Evolutionary conservation across 495 filamentous ascomycete species (phyloP).

Genomic region (Penicillium goetzii): DNA sequence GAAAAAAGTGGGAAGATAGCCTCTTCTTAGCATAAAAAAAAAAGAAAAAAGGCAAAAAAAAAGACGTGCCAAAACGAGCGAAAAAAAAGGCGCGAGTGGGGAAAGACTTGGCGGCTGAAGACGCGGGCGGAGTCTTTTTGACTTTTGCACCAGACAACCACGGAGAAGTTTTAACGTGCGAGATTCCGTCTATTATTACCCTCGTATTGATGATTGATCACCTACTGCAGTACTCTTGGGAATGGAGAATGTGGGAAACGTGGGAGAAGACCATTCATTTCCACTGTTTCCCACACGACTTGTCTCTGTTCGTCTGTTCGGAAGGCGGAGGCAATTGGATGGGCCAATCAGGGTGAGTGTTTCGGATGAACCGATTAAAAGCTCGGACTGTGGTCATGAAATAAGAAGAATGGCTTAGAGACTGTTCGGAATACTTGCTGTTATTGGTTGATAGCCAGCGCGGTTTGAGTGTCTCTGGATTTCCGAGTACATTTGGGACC

Average conservation of each 20-base stretch:
- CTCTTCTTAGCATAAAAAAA: conserved; percentile 1
- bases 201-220: background rate
- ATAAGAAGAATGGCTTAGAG: background rate
- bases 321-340: background rate
- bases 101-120: conserved; percentile 5
- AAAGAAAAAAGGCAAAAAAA: background rate
- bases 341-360: background rate
- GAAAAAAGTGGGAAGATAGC: conserved; percentile 6
- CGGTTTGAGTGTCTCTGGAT: background rate
- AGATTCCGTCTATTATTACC: background rate
- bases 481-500: background rate
- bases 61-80: conserved; percentile 9
- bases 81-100: conserved; percentile 12
- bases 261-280: background rate
- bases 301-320: background rate
- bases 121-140: background rate
- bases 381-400: too few relatives aligned
- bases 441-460: background rate
- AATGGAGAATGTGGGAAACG: background rate
- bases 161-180: background rate
- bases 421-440: background rate
- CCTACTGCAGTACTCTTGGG: background rate
- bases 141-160: background rate
- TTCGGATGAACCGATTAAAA: background rate
- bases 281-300: conserved; percentile 1